Evolutionary conservation across 495 filamentous ascomycete genomes (phyloP), one percentile per base, ranked within the genome.

Genomic region (Penicillium flavigenum): DNA sequence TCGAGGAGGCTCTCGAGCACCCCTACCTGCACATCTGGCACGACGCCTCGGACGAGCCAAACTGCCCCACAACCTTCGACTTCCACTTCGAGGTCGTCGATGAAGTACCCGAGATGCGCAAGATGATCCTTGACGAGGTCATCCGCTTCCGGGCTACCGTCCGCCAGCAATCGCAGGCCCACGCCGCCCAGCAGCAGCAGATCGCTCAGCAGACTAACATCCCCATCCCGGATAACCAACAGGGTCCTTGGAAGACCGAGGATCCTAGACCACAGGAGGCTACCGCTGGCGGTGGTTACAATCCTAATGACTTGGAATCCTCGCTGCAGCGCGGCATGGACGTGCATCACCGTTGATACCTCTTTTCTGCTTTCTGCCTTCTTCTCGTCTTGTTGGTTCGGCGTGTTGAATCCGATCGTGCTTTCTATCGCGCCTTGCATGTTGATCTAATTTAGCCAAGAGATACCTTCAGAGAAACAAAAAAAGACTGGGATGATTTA

Each of bases 21-120:
- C 89, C 88, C 9, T 98, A 98, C 77, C 81, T 98, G 58, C 81
- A 90, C 65, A 97, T 98, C 80, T 98, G 94, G 94, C 94, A 98
- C 75, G 94, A 98, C 63, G 91, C 92, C 20, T 89, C 87, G 12
- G 95, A 98, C 73, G 94, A 98, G 80, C 94, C 95, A 3, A 81
- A 84, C 56, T 97, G 93, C 76, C 92, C 92, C 0, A 87, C 85
- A 7, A 90, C 92, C 34, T 98, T 98, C 76, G 92, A 98, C 79
- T 98, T 98, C 79, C 88, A 91, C 73, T 98, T 98, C 65, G 94
- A 98, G 70, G 86, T 96, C 34, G 86, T 96, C 19, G 93, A 98
- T 22, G 92, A 96, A 42, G 90, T 98, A 38, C 76, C 70, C 36
- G 88, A 96, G 64, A 98, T 98, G 94, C 87, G 92, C 63, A 86